A percentile compares a stretch with the other conserved stretches of the same genome.
Conservation (phyloP, 2,329 filamentous ascomycete species). For the Phaeomoniella chlamydospora region DNA sequence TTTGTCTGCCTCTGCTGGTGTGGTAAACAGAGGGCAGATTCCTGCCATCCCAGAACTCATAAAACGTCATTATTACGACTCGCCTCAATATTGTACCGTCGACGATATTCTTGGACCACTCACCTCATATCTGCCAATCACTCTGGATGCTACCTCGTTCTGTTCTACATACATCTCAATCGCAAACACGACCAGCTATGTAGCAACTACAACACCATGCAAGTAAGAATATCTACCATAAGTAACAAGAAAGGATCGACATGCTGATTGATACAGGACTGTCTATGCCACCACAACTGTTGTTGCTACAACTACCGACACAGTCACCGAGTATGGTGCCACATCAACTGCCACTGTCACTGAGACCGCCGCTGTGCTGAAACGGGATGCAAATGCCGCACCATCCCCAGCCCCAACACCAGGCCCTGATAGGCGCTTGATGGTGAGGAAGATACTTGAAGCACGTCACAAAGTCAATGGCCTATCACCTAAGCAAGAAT, state of each 20-base stretch:
- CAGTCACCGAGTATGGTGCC: not conserved
- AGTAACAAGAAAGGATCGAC: no score
- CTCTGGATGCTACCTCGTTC: not conserved
- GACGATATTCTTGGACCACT: not conserved
- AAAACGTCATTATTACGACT: not conserved
- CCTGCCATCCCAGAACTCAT: not conserved
- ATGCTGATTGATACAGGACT: no score
- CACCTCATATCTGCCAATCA: not conserved
- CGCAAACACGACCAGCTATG: not conserved
- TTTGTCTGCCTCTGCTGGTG: not conserved
- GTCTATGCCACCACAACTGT: not conserved
- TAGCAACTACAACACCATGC: not conserved
- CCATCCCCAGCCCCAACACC: not conserved
- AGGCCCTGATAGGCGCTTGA: not conserved
- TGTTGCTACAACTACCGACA: not conserved
- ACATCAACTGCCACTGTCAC: constrained; percentile 1
- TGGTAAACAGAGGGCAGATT: not conserved
- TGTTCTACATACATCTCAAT: not conserved
- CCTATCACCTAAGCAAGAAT: not conserved
- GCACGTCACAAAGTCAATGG: not conserved
- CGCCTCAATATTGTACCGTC: not conserved
- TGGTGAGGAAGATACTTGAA: not conserved
- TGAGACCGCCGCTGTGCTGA: not conserved
- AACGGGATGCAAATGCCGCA: not conserved
- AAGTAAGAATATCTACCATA: no score